These are phyloP conservation scores for Aspergillus coremiiformis DNA, from an alignment of 495 filamentous ascomycete genomes.

Conservation along the genomic window DNA sequence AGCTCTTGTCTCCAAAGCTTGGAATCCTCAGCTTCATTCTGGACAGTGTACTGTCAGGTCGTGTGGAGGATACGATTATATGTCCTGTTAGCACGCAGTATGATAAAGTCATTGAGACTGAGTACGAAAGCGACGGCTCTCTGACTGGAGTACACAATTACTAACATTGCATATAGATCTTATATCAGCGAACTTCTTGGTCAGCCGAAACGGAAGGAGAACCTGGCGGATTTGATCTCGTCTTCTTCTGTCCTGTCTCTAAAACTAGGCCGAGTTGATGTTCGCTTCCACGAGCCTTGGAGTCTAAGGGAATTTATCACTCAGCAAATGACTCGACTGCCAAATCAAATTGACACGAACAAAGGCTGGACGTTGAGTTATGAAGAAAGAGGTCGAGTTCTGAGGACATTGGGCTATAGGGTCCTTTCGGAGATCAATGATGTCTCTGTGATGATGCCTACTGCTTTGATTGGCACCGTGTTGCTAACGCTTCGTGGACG, in stretches of 20 bases:
- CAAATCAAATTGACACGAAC: slow-evolving; percentile 22
- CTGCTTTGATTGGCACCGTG: slow-evolving; percentile 88
- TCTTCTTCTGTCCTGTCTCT: slow-evolving; percentile 85
- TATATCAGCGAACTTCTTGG: slow-evolving; percentile 93
- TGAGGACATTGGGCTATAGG: slow-evolving; percentile 81
- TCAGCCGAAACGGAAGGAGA: slow-evolving; percentile 90
- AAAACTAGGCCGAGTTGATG: slow-evolving; percentile 84
- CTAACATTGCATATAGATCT: slow-evolving; percentile 40
- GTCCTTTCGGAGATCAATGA: slow-evolving; percentile 91
- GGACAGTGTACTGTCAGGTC: slow-evolving; percentile 80
- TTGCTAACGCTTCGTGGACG: slow-evolving; percentile 85
- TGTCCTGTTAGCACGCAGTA: slow-evolving; percentile 96
- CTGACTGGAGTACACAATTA: background rate
- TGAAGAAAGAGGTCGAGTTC: slow-evolving; percentile 52
- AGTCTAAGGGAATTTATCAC: slow-evolving; percentile 72
- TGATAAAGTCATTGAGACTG: slow-evolving; percentile 97
- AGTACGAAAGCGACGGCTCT: slow-evolving; percentile 35
- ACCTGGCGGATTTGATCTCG: slow-evolving; percentile 76
- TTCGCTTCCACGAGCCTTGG: slow-evolving; percentile 95
- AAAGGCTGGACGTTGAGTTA: slow-evolving; percentile 35
- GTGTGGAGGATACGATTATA: slow-evolving; percentile 82
- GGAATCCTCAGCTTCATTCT: slow-evolving; percentile 92
- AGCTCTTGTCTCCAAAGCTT: slow-evolving; percentile 88
- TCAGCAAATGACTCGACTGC: slow-evolving; percentile 54
- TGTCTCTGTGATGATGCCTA: slow-evolving; percentile 96